Conservation (phyloP, 2,329 filamentous ascomycete species). For the Rhinocladiella mackenziei region DNA sequence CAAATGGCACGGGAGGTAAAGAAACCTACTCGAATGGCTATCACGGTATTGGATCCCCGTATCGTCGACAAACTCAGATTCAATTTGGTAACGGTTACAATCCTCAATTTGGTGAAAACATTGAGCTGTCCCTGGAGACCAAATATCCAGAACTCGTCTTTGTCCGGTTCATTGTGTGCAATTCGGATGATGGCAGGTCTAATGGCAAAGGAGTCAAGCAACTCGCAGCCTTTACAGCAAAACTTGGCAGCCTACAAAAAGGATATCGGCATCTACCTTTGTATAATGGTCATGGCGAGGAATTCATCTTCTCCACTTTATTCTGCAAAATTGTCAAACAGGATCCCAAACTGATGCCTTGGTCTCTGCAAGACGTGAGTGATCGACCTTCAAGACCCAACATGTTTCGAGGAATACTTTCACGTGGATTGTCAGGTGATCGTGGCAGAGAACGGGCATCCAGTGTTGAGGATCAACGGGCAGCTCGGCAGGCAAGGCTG, state of each 20-base stretch:
- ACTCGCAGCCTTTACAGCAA: slow-evolving; percentile 86
- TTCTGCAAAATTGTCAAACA: slow-evolving; percentile 79
- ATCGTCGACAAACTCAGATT: slow-evolving; percentile 74
- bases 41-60: slow-evolving; percentile 66
- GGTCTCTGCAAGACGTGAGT: slow-evolving; percentile 21
- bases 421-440: slow-evolving; percentile 25
- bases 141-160: slow-evolving; percentile 92
- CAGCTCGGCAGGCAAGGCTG: slow-evolving; percentile 14
- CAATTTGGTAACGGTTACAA: slow-evolving; percentile 90
- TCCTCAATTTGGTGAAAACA: slow-evolving; percentile 75
- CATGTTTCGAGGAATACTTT: slow-evolving; percentile 24
- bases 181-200: slow-evolving; percentile 71
- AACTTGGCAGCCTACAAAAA: slow-evolving; percentile 81
- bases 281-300: slow-evolving; percentile 81
- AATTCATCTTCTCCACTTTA: slow-evolving; percentile 89
- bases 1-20: slow-evolving; percentile 62
- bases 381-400: slow-evolving; percentile 21
- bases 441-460: slow-evolving; percentile 24
- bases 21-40: slow-evolving; percentile 61
- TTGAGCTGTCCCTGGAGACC: slow-evolving; percentile 80
- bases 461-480: slow-evolving; percentile 21
- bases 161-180: slow-evolving; percentile 86
- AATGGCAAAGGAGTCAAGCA: slow-evolving; percentile 61
- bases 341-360: slow-evolving; percentile 42
- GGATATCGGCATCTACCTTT: slow-evolving; percentile 91